These are phyloP conservation scores for Gomphus sp. DNA, from an alignment of 1,284 basidiomycete species.

Conservation along the genomic window DNA sequence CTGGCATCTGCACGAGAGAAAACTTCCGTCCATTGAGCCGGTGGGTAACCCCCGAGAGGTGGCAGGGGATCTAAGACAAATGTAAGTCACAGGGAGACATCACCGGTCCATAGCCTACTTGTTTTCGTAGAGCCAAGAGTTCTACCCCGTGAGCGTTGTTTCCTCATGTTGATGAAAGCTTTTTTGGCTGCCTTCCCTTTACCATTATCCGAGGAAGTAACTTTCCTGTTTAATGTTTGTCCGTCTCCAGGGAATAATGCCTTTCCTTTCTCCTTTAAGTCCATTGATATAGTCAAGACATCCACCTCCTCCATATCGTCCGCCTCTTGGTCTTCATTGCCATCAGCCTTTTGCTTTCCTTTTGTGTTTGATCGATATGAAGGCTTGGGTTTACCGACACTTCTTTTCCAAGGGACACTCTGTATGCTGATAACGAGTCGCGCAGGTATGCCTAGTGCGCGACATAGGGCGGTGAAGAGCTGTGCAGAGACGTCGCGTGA, in stretches of 20 bases:
- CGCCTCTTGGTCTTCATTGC: too few species aligned
- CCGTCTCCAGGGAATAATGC: constrained; percentile 11
- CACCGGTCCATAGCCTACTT: constrained; percentile 13
- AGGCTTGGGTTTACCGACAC: constrained; percentile 43
- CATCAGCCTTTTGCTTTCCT: constrained; percentile 11
- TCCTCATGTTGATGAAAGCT: constrained; percentile 47
- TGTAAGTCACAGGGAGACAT: background rate
- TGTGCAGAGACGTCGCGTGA: constrained; percentile 86
- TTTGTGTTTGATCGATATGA: constrained; percentile 32
- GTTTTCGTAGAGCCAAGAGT: constrained; percentile 17
- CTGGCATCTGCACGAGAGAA: constrained; percentile 87
- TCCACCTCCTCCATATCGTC: constrained; percentile 28
- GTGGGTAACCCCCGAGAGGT: constrained; percentile 44
- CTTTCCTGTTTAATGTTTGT: constrained; percentile 13
- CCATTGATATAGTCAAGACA: constrained; percentile 20
- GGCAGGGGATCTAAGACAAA: constrained; percentile 25
- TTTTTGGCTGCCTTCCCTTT: constrained; percentile 38
- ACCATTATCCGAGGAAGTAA: constrained; percentile 29
- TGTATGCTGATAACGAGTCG: constrained; percentile 88
- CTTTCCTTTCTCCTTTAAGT: constrained; percentile 9
- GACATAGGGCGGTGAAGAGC: constrained; percentile 85
- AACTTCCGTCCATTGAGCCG: constrained; percentile 96
- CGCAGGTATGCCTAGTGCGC: constrained; percentile 81
- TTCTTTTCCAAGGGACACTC: constrained; percentile 77
- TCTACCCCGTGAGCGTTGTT: constrained; percentile 16